These are phyloP conservation scores for Scheffersomyces spartinae DNA, from an alignment of 805 yeast genomes.

Conservation along the genomic window DNA sequence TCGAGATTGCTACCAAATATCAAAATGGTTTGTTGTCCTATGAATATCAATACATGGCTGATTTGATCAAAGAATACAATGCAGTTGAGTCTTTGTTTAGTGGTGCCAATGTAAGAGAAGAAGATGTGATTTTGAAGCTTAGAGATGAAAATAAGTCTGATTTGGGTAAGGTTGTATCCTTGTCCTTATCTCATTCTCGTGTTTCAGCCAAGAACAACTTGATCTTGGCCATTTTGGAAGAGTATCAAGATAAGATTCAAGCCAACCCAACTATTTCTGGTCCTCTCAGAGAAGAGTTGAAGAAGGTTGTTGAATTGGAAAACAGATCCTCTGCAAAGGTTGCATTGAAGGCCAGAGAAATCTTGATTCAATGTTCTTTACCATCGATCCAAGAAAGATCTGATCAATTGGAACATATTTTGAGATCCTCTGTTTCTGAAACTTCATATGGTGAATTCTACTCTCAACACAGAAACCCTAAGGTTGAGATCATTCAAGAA, in stretches of 20 bases:
- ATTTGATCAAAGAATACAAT: slow-evolving; percentile 60
- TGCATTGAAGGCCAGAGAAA: slow-evolving; percentile 90
- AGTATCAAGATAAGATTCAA: slow-evolving; percentile 71
- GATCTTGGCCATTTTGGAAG: slow-evolving; percentile 72
- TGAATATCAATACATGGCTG: slow-evolving; percentile 66
- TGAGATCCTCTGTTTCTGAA: slow-evolving; percentile 83
- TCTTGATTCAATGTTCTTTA: slow-evolving; percentile 89
- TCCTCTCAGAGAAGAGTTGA: slow-evolving; percentile 60
- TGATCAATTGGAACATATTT: slow-evolving; percentile 93
- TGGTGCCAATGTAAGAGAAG: slow-evolving; percentile 70
- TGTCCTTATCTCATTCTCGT: slow-evolving; percentile 82
- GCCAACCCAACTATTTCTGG: slow-evolving; percentile 54
- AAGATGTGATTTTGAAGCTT: slow-evolving; percentile 74
- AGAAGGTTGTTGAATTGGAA: slow-evolving; percentile 76
- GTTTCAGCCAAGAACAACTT: slow-evolving; percentile 89
- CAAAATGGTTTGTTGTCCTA: slow-evolving; percentile 70
- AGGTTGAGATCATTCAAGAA: slow-evolving; percentile 68
- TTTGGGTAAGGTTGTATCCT: slow-evolving; percentile 57
- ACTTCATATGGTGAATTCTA: slow-evolving; percentile 77
- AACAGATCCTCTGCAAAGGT: slow-evolving; percentile 88
- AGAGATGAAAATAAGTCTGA: slow-evolving; percentile 82
- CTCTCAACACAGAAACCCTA: slow-evolving; percentile 73
- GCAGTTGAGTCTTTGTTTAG: slow-evolving; percentile 69
- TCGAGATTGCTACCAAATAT: slow-evolving; percentile 59
- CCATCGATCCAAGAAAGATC: slow-evolving; percentile 95